Base-by-base conservation (phyloP, 129 eudicot genomes). In the Flaveria bidentis region DNA sequence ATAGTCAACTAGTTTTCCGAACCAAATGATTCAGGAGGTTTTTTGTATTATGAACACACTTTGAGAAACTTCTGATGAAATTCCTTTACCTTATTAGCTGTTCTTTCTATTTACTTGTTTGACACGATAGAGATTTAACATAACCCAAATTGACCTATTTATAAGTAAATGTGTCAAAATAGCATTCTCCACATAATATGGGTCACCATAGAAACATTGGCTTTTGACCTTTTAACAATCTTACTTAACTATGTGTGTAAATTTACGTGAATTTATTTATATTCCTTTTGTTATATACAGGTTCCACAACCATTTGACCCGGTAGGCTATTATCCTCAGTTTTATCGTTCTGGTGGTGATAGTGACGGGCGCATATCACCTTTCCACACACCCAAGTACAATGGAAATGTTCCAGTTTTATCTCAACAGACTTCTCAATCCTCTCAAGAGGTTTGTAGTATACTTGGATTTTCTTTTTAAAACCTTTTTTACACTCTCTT, bases 291-390 rank as follows among this genome's bases (percentile, higher is more conserved):
- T 18, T 83, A n/a, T 18, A 15, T 86, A 58, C 82, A 93, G 97
- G 88, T 93, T 61, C 97, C 77, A 66, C 98, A 86, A 78, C 87
- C 92, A 17, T 62, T 88, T 79, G 98, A 93, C 58, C 91, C 92
- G 22, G 80, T 92, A 55, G 81, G 86, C 82, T 93, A 86, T 72
- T 90, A 90, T 84, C 88, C 95, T 60, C 98, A 90, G 41, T 85
- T 77, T 51, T 90, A 89, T 82, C 89, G 92, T 2, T 51, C 94
- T 73, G 87, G 85, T 51, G 77, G 76, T 49, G 96, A 90, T 65
- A 80, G 28, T 55, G 97, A 90, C 46, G 96, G 91, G 22, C 95
- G 88, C 52, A 65, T 85, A 61, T 93, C 96, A 49, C 95, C 95
- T 30, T 93, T 90, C 67, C 85, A 83, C 46, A 55, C 87, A 69